Evolutionary conservation across 2,329 filamentous ascomycete species (phyloP), one percentile per base, ranked within the genome.

Genomic region (Ampelomyces quisqualis): DNA sequence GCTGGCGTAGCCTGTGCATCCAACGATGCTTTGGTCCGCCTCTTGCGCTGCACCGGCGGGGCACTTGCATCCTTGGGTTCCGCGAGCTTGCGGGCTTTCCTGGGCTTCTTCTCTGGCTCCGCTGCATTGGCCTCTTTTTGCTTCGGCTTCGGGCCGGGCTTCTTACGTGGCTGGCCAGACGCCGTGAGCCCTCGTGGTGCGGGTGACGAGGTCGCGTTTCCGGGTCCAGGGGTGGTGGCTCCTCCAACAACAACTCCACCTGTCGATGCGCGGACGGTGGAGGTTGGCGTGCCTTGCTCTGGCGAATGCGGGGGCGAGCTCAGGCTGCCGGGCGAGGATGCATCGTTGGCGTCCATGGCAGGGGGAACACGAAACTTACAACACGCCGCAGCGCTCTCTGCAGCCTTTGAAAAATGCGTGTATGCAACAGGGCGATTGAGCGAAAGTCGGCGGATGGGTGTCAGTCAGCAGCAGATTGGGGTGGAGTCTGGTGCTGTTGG

Each of bases 21-120:
- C 17, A 63, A 43, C 20, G 57, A 68, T 40, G 70, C 70, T 51
- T 68, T 66, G 30, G 65, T 68, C 58, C 72, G 64, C 55, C 73
- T 72, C 67, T 75, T 81, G 53, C 78, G 76, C 44, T 75, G 65
- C 31, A 64, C 58, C 21, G 69, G 64, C 3, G 67, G 60, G 23
- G 62, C 58, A 59, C 54, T 62, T 69, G 76, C 45, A 71, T 79
- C 59, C 76, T 85, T 57, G 34, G 70, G 66, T 40, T 71, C 70
- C 19, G 64, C 60, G 13, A 70, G 63, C 55, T 73, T 75, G 42
- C 74, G 67, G 24, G 71, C 57, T 53, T 73, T 74, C 50, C 70
- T 69, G 3, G 68, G 60, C 46, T 72, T 72, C 36, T 71, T 73
- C 49, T 72, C 70, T 24, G 55, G 51, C 28, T 65, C 67, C 36